Evolutionary conservation across 2,329 filamentous ascomycete species (phyloP), one percentile per base, ranked within the genome.

Genomic region (Xylaria sp.): DNA sequence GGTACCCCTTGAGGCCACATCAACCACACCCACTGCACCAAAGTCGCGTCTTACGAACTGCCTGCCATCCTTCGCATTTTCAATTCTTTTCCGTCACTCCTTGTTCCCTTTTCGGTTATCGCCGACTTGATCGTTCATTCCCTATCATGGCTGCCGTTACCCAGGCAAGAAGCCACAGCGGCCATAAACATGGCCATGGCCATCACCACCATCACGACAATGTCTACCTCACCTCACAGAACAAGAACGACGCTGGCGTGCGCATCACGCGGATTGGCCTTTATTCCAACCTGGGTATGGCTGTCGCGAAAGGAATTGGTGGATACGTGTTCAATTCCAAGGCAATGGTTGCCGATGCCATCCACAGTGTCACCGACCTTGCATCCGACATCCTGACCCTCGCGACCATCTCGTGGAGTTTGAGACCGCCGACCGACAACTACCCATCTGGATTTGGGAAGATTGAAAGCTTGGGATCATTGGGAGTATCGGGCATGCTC

Each of bases 381-480:
- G 91, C 96, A 56, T 97, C 92, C 48, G 94, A 99, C 72, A 82
- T 99, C 64, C 86, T 97, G 72, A 99, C 94, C 1, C 82, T 99
- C 18, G 90, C 91, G 16, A 99, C 94, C 8, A 92, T 99, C 43
- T 93, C 92, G 18, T 96, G 90, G 86, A 96, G 92, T 55, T 76
- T 97, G 56, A 91, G 89, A 66, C 88, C 91, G 5, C 92, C 94
- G 0, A 91, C 90, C 9, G 82, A 89, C 50, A 83, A 83, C 39
- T 99, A 96, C 69, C 94, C 94, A 2, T 85, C 87, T 66, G 94
- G 94, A 1, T 99, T 96, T 70, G 94, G 94, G 69, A 99, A 99
- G 77, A 84, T 99, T n/a, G 94, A 99, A 78, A 96, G 92, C 66
- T 76, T 99, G 69, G 94, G 94, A 18, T 94, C 92, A 19, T 77